Percentiles rank a stretch among this genome's conserved stretches.
Evolutionary conservation across 306 rosid genomes (phyloP).

Genomic region (Casuarina equisetifolia): DNA sequence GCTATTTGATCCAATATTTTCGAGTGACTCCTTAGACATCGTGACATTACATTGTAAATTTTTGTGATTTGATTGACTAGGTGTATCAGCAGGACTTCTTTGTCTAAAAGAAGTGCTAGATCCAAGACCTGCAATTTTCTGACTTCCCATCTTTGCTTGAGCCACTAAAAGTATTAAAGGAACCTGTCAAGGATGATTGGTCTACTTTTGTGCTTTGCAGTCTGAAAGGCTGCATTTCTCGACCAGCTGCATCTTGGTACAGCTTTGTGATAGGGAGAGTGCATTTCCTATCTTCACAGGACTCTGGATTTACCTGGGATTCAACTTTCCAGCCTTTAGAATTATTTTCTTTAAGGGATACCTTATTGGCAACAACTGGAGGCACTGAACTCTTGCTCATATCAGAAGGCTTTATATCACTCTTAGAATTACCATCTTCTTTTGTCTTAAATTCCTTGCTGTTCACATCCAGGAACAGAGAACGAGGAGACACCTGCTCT

Average conservation of each 20-base stretch:
- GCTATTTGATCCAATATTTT: slow-evolving; percentile 34
- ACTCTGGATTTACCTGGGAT: slow-evolving; percentile 25
- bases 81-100: slow-evolving; percentile 25
- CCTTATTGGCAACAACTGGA: slow-evolving; percentile 24
- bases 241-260: slow-evolving; percentile 20
- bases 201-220: slow-evolving; percentile 10
- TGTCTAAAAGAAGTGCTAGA: slow-evolving; percentile 30
- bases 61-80: slow-evolving; percentile 35
- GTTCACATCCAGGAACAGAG: slow-evolving; percentile 30
- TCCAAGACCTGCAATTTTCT: slow-evolving; percentile 10
- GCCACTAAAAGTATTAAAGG: slow-evolving; percentile 22
- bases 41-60: slow-evolving; percentile 29
- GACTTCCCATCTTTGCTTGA: slow-evolving; percentile 20
- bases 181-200: slow-evolving; percentile 10
- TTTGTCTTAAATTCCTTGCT: slow-evolving; percentile 29
- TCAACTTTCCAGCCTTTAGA: slow-evolving; percentile 35
- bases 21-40: slow-evolving; percentile 27
- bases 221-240: slow-evolving; percentile 17
- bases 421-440: slow-evolving; percentile 29
- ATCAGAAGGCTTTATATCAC: not conserved
- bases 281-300: slow-evolving; percentile 39
- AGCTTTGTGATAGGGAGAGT: slow-evolving; percentile 25
- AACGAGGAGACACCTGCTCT: slow-evolving; percentile 30
- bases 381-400: slow-evolving; percentile 2
- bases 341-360: slow-evolving; percentile 25